phyloP scores from a whole-genome alignment of 768 basidiomycete species.

The Dendrothele bispora region DNA sequence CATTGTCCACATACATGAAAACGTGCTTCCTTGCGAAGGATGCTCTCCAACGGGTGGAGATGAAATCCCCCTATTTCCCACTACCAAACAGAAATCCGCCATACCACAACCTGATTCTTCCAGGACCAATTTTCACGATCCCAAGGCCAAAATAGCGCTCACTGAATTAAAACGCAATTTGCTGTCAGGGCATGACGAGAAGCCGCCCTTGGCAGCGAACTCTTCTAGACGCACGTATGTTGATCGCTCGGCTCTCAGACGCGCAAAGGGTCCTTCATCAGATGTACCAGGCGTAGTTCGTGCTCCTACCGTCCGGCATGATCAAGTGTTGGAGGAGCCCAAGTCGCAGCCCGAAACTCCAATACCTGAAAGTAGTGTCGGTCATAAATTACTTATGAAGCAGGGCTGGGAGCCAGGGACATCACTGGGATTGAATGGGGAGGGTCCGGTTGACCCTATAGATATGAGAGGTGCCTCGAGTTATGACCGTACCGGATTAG shows the following conservation, averaged over 20 bases:
- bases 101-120: constrained; percentile 3
- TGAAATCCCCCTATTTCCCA: constrained; percentile 61
- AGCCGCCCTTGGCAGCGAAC: constrained; percentile 13
- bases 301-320: constrained; percentile 17
- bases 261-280: constrained; percentile 50
- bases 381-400: constrained; percentile 65
- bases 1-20: constrained; percentile 65
- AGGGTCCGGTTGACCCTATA: constrained; percentile 54
- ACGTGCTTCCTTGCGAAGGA: constrained; percentile 57
- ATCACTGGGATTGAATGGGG: constrained; percentile 40
- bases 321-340: constrained; percentile 14
- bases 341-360: constrained; percentile 46
- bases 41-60: constrained; percentile 53
- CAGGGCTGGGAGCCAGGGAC: constrained; percentile 79
- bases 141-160: constrained; percentile 59
- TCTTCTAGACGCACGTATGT: constrained; percentile 39
- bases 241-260: constrained; percentile 72
- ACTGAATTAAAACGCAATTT: constrained; percentile 63
- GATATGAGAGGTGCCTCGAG: not conserved
- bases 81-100: constrained; percentile 24
- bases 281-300: constrained; percentile 15
- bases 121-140: not conserved
- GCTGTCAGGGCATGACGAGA: constrained; percentile 47
- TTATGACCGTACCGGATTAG: constrained; percentile 55
- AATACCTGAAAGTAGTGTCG: constrained; percentile 59